Percentiles rank a stretch among this genome's conserved stretches.
Evolutionary conservation across 2,329 filamentous ascomycete genomes (phyloP).

Genomic region (Aspergillus sp.): DNA sequence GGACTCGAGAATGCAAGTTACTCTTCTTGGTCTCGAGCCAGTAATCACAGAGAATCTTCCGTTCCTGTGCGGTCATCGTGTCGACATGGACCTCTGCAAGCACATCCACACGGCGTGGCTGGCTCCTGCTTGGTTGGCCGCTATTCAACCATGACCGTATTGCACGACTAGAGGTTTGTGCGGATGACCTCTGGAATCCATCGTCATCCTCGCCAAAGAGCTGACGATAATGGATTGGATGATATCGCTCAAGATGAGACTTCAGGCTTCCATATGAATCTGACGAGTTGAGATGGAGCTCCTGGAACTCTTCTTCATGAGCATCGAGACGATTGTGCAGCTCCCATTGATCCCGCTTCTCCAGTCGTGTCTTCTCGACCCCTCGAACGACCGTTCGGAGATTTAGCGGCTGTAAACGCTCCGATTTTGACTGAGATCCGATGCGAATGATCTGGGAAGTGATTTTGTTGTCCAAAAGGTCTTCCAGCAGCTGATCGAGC

Average conservation of each 20-base stretch:
- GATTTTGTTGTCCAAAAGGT: conserved; percentile 41
- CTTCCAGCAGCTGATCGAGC: conserved; percentile 50
- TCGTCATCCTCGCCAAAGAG: conserved; percentile 13
- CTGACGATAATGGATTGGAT: conserved; percentile 9
- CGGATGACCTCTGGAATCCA: conserved; percentile 9
- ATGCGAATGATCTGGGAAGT: conserved; percentile 48
- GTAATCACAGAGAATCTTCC: conserved; percentile 16
- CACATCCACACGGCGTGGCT: conserved; percentile 4
- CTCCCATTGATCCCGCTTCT: conserved; percentile 12
- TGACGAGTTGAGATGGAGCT: conserved; percentile 4
- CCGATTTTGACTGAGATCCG: conserved; percentile 49
- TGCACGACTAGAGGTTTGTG: conserved; percentile 1
- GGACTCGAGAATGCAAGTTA: neutral
- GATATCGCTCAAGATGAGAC: conserved; percentile 9
- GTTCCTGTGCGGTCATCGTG: conserved; percentile 15
- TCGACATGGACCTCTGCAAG: conserved; percentile 8
- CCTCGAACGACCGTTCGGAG: conserved; percentile 30
- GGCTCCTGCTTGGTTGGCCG: conserved; percentile 1
- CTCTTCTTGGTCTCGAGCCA: neutral
- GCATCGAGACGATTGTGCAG: conserved; percentile 8
- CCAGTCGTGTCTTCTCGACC: conserved; percentile 27
- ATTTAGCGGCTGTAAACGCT: conserved; percentile 42
- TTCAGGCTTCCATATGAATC: conserved; percentile 6
- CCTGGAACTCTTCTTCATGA: conserved; percentile 6
- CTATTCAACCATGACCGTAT: conserved; percentile 14